Conservation (phyloP, 1,284 basidiomycete genomes). For the Termitomyces sp. region DNA sequence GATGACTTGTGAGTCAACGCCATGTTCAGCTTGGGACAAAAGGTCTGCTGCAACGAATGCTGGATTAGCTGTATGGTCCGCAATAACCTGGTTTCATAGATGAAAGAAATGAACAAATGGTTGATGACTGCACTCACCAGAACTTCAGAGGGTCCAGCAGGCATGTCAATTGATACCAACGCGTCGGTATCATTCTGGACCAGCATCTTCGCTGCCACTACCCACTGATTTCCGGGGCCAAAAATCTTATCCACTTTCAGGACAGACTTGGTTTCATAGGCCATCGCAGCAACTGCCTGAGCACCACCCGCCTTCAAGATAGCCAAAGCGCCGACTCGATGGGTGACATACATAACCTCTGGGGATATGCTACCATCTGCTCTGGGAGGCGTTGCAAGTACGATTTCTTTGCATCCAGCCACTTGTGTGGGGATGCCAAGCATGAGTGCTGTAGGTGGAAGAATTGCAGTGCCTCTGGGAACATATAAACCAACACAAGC, state of each 20-base stretch:
- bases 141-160: conserved; percentile 96
- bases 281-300: conserved; percentile 95
- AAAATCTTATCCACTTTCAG: conserved; percentile 99
- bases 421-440: conserved; percentile 97
- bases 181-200: conserved; percentile 99
- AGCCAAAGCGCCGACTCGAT: conserved; percentile 81
- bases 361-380: conserved; percentile 87
- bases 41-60: conserved; percentile 95
- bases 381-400: conserved; percentile 93
- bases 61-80: conserved; percentile 82
- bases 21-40: conserved; percentile 96
- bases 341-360: conserved; percentile 93
- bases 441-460: conserved; percentile 98
- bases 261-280: conserved; percentile 92
- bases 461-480: conserved; percentile 93
- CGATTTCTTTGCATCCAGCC: conserved; percentile 89
- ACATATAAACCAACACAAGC: conserved; percentile 96
- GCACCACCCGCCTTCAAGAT: conserved; percentile 94
- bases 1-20: conserved; percentile 96
- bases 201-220: conserved; percentile 98
- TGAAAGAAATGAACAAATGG: conserved; percentile 1
- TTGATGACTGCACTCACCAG: conserved; percentile 55
- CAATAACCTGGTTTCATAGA: conserved; percentile 67
- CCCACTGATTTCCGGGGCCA: conserved; percentile 99
- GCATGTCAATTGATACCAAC: conserved; percentile 97